Evolutionary conservation across 2,329 filamentous ascomycete species (phyloP).

Genomic region (Parafenestella ontariensis): DNA sequence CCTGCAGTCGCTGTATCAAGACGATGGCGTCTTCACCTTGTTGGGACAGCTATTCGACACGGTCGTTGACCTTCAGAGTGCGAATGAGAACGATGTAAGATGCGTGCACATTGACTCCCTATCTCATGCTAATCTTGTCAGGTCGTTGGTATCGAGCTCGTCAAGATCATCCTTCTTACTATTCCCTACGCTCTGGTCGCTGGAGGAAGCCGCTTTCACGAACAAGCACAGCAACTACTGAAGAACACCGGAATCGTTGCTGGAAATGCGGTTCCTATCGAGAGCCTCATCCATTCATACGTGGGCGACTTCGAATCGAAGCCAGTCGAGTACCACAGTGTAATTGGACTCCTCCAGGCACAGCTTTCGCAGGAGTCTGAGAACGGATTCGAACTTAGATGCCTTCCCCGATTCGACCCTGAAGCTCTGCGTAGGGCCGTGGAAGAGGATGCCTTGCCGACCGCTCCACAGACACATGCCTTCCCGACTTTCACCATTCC

Average conservation of each 20-base stretch:
- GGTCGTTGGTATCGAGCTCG: slow-evolving; percentile 77
- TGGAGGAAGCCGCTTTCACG: slow-evolving; percentile 56
- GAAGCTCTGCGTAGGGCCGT: slow-evolving; percentile 59
- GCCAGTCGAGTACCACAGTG: slow-evolving; percentile 69
- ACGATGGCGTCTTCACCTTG: slow-evolving; percentile 83
- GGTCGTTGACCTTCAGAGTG: slow-evolving; percentile 91
- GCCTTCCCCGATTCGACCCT: slow-evolving; percentile 63
- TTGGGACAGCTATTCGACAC: slow-evolving; percentile 89
- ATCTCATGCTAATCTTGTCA: slow-evolving; percentile 37
- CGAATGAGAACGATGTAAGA: slow-evolving; percentile 88
- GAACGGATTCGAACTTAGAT: slow-evolving; percentile 76
- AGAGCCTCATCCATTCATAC: slow-evolving; percentile 87
- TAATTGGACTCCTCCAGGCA: slow-evolving; percentile 82
- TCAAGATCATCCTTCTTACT: slow-evolving; percentile 94
- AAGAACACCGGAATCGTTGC: slow-evolving; percentile 96
- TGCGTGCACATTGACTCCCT: neutral
- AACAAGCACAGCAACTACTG: slow-evolving; percentile 77
- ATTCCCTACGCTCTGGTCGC: slow-evolving; percentile 80
- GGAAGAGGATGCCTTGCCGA: slow-evolving; percentile 56
- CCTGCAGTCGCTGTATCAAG: slow-evolving; percentile 79
- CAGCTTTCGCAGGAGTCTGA: slow-evolving; percentile 81
- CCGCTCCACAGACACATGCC: slow-evolving; percentile 69
- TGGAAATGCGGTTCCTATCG: slow-evolving; percentile 83
- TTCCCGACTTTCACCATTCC: slow-evolving; percentile 81
- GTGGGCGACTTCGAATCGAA: slow-evolving; percentile 68